Evolutionary conservation across 2,329 filamentous ascomycete species (phyloP).

Genomic region (Apiospora arundinis): DNA sequence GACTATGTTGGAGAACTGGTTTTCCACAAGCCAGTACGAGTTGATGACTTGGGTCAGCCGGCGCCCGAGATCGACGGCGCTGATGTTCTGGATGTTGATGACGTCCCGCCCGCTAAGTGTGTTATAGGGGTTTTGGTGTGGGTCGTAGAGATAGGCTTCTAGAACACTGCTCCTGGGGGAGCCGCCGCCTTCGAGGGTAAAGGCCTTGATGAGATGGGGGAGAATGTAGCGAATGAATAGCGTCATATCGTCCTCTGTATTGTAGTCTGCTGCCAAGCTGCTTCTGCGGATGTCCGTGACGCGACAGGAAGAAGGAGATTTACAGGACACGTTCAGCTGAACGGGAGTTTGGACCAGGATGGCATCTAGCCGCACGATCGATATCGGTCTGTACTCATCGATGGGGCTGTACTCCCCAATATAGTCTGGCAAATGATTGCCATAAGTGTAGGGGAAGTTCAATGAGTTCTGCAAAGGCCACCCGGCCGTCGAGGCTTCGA

Average conservation of each 20-base stretch:
- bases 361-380: background rate
- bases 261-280: too few relatives aligned
- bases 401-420: too few relatives aligned
- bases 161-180: too few relatives aligned
- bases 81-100: background rate
- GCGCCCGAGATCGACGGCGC: background rate
- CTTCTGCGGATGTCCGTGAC: background rate
- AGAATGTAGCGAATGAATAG: too few relatives aligned
- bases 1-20: background rate
- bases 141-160: too few relatives aligned
- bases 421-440: background rate
- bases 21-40: background rate
- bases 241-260: too few relatives aligned
- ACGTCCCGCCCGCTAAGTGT: too few relatives aligned
- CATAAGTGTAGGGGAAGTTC: background rate
- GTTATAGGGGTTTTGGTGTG: too few relatives aligned
- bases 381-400: too few relatives aligned
- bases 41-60: background rate
- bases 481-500: too few relatives aligned
- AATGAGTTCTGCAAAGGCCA: background rate
- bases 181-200: too few relatives aligned
- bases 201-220: too few relatives aligned
- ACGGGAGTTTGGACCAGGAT: background rate
- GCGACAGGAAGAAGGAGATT: background rate
- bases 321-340: background rate